These are phyloP conservation scores for Aspergillus novofumigatus DNA, from an alignment of 2,329 filamentous ascomycete genomes.

Conservation along the genomic window DNA sequence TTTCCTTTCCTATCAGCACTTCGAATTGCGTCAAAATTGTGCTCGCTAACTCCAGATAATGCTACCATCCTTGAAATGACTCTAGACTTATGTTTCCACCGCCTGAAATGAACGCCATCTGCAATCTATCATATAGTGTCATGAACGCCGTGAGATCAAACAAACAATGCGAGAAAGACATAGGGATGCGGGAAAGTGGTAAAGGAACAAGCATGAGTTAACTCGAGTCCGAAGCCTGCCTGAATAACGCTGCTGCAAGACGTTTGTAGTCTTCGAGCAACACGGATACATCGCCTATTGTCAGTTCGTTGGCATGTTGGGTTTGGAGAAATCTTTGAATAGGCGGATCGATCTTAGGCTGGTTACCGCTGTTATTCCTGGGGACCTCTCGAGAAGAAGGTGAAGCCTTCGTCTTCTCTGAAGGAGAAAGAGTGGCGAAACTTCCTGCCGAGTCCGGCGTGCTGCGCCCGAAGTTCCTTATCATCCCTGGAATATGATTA, in stretches of 20 bases:
- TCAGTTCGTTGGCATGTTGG: constrained; percentile 65
- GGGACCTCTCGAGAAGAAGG: constrained; percentile 15
- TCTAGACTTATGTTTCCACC: background rate
- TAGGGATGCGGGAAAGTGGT: background rate
- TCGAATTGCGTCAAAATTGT: background rate
- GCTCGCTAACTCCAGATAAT: background rate
- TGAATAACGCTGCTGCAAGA: constrained; percentile 61
- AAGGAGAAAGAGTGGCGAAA: constrained; percentile 34
- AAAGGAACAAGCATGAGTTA: constrained; percentile 2
- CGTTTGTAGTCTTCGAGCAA: constrained; percentile 71
- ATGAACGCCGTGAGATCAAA: background rate
- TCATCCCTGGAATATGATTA: constrained; percentile 70
- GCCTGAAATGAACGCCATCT: background rate
- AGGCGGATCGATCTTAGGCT: constrained; percentile 50
- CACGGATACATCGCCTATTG: constrained; percentile 67
- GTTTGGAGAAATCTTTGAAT: constrained; percentile 70
- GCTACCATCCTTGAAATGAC: background rate
- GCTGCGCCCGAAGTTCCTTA: constrained; percentile 66
- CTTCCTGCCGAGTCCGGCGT: constrained; percentile 41
- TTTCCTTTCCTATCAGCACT: background rate
- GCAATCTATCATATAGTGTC: background rate
- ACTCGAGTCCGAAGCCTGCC: constrained; percentile 26
- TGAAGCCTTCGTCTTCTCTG: constrained; percentile 33
- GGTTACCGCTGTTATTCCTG: constrained; percentile 4
- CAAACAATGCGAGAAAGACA: background rate